phyloP scores from a whole-genome alignment of 2,329 filamentous ascomycete genomes.

The Thelonectria discophora region DNA sequence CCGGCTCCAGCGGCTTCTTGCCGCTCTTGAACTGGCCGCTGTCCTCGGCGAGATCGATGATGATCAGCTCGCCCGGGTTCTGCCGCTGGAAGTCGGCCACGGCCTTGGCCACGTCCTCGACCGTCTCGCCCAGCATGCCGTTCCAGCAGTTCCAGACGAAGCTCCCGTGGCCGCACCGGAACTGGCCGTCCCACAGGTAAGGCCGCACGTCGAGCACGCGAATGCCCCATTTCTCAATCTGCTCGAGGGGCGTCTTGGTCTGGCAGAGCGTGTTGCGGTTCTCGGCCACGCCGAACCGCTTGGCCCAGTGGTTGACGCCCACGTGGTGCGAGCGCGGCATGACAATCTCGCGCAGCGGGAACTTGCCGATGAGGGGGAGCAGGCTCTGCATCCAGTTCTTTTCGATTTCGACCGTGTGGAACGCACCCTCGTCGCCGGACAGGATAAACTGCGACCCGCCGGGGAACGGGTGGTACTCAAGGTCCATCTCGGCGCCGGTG shows the following conservation, averaged over 20 bases:
- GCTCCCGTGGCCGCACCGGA: slow-evolving; percentile 36
- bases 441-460: slow-evolving; percentile 43
- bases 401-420: slow-evolving; percentile 40
- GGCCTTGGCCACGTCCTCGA: slow-evolving; percentile 41
- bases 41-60: slow-evolving; percentile 41
- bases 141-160: slow-evolving; percentile 27
- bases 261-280: slow-evolving; percentile 40
- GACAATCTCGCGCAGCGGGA: slow-evolving; percentile 43
- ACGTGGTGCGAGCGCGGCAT: slow-evolving; percentile 46
- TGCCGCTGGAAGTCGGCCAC: slow-evolving; percentile 44
- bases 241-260: slow-evolving; percentile 29
- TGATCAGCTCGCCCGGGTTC: slow-evolving; percentile 47
- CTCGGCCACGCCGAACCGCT: slow-evolving; percentile 19
- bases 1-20: not conserved
- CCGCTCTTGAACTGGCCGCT: slow-evolving; percentile 10
- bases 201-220: slow-evolving; percentile 46
- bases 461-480: slow-evolving; percentile 27
- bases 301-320: slow-evolving; percentile 30
- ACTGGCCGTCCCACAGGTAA: slow-evolving; percentile 2
- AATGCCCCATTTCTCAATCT: slow-evolving; percentile 42
- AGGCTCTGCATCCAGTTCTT: slow-evolving; percentile 44
- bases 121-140: slow-evolving; percentile 39
- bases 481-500: slow-evolving; percentile 19
- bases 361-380: slow-evolving; percentile 39
- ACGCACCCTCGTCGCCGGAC: slow-evolving; percentile 44